These are phyloP conservation scores for Kluyveromyces aestuarii DNA, from an alignment of 805 yeast genomes.

Conservation along the genomic window DNA sequence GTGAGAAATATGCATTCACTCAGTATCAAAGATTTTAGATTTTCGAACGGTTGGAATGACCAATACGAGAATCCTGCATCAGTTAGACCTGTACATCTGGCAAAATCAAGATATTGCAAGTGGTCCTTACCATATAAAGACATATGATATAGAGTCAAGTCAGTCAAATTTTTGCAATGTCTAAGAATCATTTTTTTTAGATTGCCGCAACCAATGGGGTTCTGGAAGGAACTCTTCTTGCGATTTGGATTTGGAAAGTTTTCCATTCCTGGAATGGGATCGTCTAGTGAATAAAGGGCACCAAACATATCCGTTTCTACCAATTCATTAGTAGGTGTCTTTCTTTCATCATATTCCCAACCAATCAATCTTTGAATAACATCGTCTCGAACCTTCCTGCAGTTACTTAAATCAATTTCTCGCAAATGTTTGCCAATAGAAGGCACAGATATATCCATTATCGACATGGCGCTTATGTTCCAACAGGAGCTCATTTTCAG, in stretches of 20 bases:
- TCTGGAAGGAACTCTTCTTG: neutral
- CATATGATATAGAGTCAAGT: slow-evolving; percentile 53
- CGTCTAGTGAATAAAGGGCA: slow-evolving; percentile 9
- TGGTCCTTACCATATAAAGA: slow-evolving; percentile 49
- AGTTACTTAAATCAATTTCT: slow-evolving; percentile 59
- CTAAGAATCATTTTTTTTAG: slow-evolving; percentile 48
- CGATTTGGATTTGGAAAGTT: slow-evolving; percentile 10
- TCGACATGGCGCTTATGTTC: slow-evolving; percentile 75
- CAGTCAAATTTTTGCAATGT: slow-evolving; percentile 72
- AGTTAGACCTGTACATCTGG: slow-evolving; percentile 71
- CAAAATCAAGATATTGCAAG: slow-evolving; percentile 48
- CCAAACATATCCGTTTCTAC: neutral
- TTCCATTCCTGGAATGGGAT: slow-evolving; percentile 26
- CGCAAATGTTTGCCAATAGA: slow-evolving; percentile 51
- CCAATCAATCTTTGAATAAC: slow-evolving; percentile 65
- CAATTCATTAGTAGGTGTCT: neutral
- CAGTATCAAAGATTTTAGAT: slow-evolving; percentile 42
- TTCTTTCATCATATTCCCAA: slow-evolving; percentile 24
- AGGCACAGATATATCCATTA: slow-evolving; percentile 65
- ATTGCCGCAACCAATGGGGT: slow-evolving; percentile 46
- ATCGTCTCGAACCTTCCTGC: slow-evolving; percentile 63
- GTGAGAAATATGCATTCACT: slow-evolving; percentile 69
- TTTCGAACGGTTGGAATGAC: slow-evolving; percentile 48
- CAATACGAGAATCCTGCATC: slow-evolving; percentile 65
- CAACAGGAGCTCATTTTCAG: slow-evolving; percentile 61